phyloP scores from a whole-genome alignment of 169 alveolate species.

The Neospora caninum region DNA sequence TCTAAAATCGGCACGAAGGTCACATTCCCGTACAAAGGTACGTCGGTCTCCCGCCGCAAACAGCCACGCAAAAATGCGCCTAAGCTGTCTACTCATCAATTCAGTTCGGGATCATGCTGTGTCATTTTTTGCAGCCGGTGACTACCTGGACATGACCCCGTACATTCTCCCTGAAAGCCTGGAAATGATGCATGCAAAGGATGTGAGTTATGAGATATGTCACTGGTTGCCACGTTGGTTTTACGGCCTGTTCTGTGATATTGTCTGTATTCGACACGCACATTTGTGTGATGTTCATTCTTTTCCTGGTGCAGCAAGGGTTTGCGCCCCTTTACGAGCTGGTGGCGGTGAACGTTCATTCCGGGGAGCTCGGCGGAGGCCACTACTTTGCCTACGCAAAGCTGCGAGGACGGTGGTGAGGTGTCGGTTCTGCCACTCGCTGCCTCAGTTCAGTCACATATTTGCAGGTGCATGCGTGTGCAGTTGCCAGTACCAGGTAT shows the following conservation, averaged over 20 bases:
- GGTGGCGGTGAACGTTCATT: constrained; percentile 79
- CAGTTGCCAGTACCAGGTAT: not conserved
- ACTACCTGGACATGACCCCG: constrained; percentile 71
- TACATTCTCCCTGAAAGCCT: constrained; percentile 70
- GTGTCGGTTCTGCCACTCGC: constrained; percentile 45
- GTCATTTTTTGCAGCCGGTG: constrained; percentile 61
- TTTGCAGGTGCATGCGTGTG: too few relatives aligned
- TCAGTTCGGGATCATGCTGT: not conserved
- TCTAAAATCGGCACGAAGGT: constrained; percentile 71
- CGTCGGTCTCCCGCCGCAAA: not conserved
- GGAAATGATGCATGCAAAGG: constrained; percentile 22
- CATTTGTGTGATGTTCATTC: not conserved
- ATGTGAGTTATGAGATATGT: not conserved
- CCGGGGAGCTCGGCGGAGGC: constrained; percentile 81
- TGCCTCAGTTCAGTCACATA: not conserved
- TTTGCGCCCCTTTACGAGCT: constrained; percentile 77
- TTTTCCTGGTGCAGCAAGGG: constrained; percentile 33
- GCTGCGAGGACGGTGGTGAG: constrained; percentile 79
- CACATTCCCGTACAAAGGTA: constrained; percentile 75
- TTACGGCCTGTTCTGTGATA: not conserved
- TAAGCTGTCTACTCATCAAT: not conserved
- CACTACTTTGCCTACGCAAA: constrained; percentile 80
- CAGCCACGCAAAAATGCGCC: not conserved
- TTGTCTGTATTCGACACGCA: not conserved
- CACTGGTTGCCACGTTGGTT: too few relatives aligned